These are phyloP conservation scores for Bertia moriformis DNA, from an alignment of 2,329 filamentous ascomycete species.

Conservation along the genomic window DNA sequence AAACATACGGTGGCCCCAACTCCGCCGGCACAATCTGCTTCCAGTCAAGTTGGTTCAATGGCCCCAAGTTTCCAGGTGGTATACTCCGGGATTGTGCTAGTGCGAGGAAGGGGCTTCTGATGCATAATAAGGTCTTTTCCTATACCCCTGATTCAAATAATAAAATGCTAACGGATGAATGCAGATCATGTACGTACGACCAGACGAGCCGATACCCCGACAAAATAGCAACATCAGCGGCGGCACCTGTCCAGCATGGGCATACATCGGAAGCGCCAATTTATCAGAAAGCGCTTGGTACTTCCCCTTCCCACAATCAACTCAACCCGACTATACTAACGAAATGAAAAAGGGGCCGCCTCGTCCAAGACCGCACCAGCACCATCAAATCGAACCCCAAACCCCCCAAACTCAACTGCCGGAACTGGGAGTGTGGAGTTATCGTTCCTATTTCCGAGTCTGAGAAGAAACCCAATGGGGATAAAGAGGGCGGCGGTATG, in stretches of 20 bases:
- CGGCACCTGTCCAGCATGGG: constrained; percentile 33
- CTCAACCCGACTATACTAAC: not conserved
- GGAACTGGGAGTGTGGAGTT: constrained; percentile 95
- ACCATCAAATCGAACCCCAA: no score
- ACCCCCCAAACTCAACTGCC: constrained; percentile 63
- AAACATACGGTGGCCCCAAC: constrained; percentile 42
- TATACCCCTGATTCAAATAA: no score
- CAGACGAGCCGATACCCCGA: not conserved
- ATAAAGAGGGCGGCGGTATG: not conserved
- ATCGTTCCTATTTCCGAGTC: constrained; percentile 40
- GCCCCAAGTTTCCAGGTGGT: constrained; percentile 52
- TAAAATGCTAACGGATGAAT: no score
- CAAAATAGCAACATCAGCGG: not conserved
- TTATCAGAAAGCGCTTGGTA: constrained; percentile 86
- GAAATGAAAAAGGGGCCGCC: constrained; percentile 48
- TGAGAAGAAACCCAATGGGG: not conserved
- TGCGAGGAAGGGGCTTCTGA: constrained; percentile 54
- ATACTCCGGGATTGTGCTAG: constrained; percentile 67
- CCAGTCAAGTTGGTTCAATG: constrained; percentile 57
- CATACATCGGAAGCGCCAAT: constrained; percentile 82
- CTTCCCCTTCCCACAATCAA: not conserved
- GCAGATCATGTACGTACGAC: constrained; percentile 35
- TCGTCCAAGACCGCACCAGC: constrained; percentile 54
- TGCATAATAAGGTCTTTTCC: constrained; percentile 63
- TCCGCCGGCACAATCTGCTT: constrained; percentile 72